Evolutionary conservation across 2,329 filamentous ascomycete species (phyloP).

Genomic region (Xylaria sp.): DNA sequence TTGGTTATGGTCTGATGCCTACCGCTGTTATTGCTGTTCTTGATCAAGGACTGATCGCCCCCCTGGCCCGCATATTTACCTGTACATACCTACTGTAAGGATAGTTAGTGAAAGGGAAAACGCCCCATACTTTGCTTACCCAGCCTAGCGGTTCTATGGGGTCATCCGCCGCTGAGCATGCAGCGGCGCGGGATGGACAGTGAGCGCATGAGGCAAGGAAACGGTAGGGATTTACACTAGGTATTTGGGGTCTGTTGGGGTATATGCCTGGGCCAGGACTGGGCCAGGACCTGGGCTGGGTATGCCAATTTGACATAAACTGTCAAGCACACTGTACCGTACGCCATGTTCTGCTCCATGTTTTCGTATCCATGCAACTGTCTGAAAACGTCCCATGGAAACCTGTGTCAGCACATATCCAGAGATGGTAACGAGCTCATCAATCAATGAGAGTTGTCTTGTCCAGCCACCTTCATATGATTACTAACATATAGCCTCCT

Average conservation of each 20-base stretch:
- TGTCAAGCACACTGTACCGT: neutral
- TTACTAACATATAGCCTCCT: slow-evolving; percentile 1
- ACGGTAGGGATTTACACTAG: slow-evolving; percentile 1
- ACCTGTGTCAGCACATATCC: too few relatives aligned
- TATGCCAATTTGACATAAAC: neutral
- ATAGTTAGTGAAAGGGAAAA: neutral
- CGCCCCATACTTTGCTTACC: slow-evolving; percentile 4
- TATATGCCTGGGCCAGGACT: neutral
- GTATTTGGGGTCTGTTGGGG: neutral
- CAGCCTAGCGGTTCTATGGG: slow-evolving; percentile 2
- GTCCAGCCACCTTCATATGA: neutral
- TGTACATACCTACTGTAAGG: too few relatives aligned
- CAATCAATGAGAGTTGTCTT: neutral
- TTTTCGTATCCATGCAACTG: neutral
- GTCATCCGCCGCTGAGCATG: neutral
- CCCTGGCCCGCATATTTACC: neutral
- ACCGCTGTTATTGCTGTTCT: neutral
- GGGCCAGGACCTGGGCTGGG: too few relatives aligned
- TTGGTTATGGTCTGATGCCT: slow-evolving; percentile 2
- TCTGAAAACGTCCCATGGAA: neutral
- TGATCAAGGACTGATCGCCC: neutral
- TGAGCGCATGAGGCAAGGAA: slow-evolving; percentile 5
- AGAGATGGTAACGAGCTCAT: neutral
- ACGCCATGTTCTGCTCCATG: neutral
- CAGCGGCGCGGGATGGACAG: slow-evolving; percentile 8